A percentile compares a stretch with the other conserved stretches of the same genome.
phyloP scores from a whole-genome alignment of 345 rosid genomes.

The Hypericum androsaemum region DNA sequence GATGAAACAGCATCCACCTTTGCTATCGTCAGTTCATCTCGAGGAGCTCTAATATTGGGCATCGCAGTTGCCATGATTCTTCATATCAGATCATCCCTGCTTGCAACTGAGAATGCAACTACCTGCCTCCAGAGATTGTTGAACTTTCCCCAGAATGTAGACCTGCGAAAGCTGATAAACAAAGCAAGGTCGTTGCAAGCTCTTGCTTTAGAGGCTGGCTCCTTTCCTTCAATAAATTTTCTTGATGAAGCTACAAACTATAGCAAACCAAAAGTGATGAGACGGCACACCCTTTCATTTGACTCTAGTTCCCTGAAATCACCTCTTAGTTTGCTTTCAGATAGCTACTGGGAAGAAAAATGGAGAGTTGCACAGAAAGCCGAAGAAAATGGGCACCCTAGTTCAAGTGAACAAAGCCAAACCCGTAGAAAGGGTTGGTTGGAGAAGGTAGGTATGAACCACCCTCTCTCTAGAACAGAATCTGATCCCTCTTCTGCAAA shows the following conservation, averaged over 20 bases:
- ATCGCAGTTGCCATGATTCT: constrained; percentile 87
- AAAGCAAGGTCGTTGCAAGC: constrained; percentile 70
- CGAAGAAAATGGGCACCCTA: constrained; percentile 37
- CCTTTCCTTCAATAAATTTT: constrained; percentile 18
- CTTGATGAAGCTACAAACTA: constrained; percentile 26
- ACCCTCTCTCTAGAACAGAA: constrained; percentile 48
- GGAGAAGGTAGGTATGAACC: constrained; percentile 40
- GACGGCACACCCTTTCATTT: constrained; percentile 41
- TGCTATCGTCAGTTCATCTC: constrained; percentile 49
- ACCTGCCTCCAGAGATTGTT: constrained; percentile 81
- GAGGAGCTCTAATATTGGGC: constrained; percentile 67
- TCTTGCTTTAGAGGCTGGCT: constrained; percentile 44
- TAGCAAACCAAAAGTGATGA: constrained; percentile 28
- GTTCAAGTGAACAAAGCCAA: constrained; percentile 30
- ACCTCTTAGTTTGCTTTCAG: constrained; percentile 48
- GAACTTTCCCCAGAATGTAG: constrained; percentile 65
- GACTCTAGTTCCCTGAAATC: constrained; percentile 53
- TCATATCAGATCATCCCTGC: constrained; percentile 71
- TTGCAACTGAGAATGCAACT: constrained; percentile 84
- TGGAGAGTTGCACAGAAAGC: constrained; percentile 73
- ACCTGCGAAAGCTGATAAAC: constrained; percentile 46
- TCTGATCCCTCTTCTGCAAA: constrained; percentile 56
- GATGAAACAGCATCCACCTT: constrained; percentile 30
- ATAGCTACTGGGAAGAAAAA: constrained; percentile 93
- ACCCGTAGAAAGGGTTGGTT: constrained; percentile 62